phyloP scores from a whole-genome alignment of 805 yeast genomes.

The Candida broadrunensis region DNA sequence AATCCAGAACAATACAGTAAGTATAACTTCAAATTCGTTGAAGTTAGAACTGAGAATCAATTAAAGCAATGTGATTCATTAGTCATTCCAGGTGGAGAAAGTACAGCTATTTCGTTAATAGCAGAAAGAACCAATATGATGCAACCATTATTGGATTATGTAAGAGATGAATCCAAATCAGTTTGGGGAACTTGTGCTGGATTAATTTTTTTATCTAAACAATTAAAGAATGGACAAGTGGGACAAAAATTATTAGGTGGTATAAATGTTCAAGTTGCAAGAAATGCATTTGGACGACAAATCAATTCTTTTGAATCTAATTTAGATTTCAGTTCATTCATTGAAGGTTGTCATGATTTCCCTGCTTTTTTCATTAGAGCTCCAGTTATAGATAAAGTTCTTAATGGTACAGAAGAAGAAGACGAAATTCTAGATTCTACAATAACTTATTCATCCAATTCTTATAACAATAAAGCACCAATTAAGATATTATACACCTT shows the following conservation, averaged over 20 bases:
- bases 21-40: conserved; percentile 31
- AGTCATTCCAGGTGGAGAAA: conserved; percentile 73
- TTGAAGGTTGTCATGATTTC: conserved; percentile 38
- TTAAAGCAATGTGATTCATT: conserved; percentile 53
- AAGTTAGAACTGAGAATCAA: conserved; percentile 53
- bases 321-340: conserved; percentile 44
- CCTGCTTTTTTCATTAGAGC: conserved; percentile 68
- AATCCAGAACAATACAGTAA: conserved; percentile 19
- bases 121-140: conserved; percentile 63
- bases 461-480: conserved; percentile 20
- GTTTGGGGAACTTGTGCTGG: conserved; percentile 92
- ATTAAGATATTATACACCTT: conserved; percentile 44
- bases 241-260: conserved; percentile 63
- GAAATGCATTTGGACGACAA: conserved; percentile 82
- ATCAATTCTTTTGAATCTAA: conserved; percentile 56
- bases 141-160: conserved; percentile 50
- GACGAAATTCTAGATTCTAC: conserved; percentile 3
- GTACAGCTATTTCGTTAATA: conserved; percentile 66
- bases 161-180: conserved; percentile 46
- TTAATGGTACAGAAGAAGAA: conserved; percentile 9
- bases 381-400: conserved; percentile 52
- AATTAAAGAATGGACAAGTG: conserved; percentile 49
- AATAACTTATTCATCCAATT: conserved; percentile 17
- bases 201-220: conserved; percentile 59
- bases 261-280: conserved; percentile 56